These are phyloP conservation scores for Cynara cardunculus DNA, from an alignment of 129 eudicot species.

Conservation along the genomic window DNA sequence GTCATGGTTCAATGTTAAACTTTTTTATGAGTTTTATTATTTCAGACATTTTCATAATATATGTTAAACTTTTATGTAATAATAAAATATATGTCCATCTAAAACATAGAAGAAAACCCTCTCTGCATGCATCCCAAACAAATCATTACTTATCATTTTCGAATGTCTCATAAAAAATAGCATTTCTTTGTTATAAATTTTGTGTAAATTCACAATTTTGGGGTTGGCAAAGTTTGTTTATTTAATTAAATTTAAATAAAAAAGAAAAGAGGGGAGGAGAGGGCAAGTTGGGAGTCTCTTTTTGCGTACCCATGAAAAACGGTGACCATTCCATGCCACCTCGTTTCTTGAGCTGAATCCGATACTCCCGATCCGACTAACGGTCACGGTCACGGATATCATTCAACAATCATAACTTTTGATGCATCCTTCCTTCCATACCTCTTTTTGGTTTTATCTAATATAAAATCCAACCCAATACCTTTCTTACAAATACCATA, in stretches of 20 bases:
- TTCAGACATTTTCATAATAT: too few species aligned
- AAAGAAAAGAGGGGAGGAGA: too few species aligned
- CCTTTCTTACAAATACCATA: background rate
- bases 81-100: too few species aligned
- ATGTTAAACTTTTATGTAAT: too few species aligned
- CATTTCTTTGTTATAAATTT: too few species aligned
- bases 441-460: background rate
- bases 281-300: conserved; percentile 25
- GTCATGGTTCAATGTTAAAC: too few species aligned
- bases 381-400: background rate
- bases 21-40: too few species aligned
- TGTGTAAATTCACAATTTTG: background rate
- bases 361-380: conserved; percentile 14
- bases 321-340: conserved; percentile 17
- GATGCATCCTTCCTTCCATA: conserved; percentile 1
- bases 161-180: background rate
- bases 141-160: background rate
- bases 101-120: too few species aligned
- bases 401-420: conserved; percentile 13
- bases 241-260: too few species aligned
- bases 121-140: background rate
- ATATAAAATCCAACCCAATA: background rate
- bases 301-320: conserved; percentile 16
- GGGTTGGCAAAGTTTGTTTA: too few species aligned
- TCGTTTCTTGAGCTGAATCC: conserved; percentile 18